These are phyloP conservation scores for Funneliformis geosporum DNA, from an alignment of 192 early-diverging fungal species.

Conservation along the genomic window DNA sequence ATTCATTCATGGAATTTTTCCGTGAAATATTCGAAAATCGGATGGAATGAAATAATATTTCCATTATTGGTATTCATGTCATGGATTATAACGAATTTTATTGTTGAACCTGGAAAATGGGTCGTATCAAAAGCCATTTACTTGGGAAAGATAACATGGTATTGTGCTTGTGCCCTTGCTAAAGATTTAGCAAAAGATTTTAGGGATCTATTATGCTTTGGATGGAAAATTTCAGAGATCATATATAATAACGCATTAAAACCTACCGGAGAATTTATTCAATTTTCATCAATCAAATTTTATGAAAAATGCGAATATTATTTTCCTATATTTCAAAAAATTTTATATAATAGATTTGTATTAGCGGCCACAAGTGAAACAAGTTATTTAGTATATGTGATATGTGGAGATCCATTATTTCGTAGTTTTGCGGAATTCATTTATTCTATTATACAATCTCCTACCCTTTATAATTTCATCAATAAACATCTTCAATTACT, in stretches of 20 bases:
- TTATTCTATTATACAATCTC: not conserved
- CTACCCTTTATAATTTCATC: not conserved
- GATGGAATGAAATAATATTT: conserved; percentile 5
- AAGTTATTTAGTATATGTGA: not conserved
- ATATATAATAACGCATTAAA: not conserved
- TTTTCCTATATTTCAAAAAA: not conserved
- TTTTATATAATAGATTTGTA: not conserved
- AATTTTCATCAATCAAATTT: not conserved
- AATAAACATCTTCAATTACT: not conserved
- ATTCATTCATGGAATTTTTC: not conserved
- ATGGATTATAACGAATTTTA: not conserved
- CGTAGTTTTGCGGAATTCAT: not conserved
- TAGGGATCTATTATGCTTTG: not conserved
- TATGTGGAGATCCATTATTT: not conserved
- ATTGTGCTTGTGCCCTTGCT: conserved; percentile 24
- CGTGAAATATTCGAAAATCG: conserved; percentile 6
- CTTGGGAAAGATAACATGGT: not conserved
- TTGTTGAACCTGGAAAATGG: conserved; percentile 24
- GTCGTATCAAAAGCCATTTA: not conserved
- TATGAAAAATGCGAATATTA: not conserved
- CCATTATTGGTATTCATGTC: not conserved
- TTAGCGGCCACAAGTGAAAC: not conserved
- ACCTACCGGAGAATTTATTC: not conserved
- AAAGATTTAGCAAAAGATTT: conserved; percentile 24
- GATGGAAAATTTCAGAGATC: not conserved